Percentiles rank a stretch among this genome's conserved stretches.
phyloP scores from a whole-genome alignment of 2,329 filamentous ascomycete species.

The Sclerotinia subarctica region DNA sequence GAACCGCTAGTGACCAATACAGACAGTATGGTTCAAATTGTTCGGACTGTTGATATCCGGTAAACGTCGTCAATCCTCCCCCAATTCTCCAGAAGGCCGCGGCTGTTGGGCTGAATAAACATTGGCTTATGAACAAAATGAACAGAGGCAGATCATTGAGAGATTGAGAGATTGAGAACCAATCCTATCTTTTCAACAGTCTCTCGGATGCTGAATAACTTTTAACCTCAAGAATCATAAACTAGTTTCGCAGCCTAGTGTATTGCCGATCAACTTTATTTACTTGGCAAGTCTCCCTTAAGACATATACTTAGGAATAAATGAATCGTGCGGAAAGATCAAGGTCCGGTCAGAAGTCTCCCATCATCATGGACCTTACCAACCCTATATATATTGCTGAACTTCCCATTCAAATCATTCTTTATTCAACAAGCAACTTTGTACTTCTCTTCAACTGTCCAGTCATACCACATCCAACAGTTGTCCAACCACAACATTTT shows the following conservation, averaged over 20 bases:
- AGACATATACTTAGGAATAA: neutral
- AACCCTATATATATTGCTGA: neutral
- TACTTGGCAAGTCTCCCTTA: neutral
- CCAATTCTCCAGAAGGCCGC: neutral
- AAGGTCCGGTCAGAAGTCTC: neutral
- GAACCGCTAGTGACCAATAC: neutral
- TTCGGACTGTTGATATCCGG: neutral
- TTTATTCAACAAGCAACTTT: neutral
- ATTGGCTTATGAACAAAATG: neutral
- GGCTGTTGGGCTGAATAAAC: neutral
- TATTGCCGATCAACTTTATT: constrained; percentile 10
- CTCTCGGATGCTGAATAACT: neutral
- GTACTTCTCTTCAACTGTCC: neutral
- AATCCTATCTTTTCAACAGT: neutral
- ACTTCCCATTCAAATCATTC: neutral
- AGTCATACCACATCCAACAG: too few species aligned
- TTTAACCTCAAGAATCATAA: neutral
- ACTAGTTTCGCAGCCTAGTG: neutral
- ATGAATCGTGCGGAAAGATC: neutral
- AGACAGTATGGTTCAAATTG: neutral
- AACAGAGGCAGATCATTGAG: neutral
- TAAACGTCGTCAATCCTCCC: neutral
- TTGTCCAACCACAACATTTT: neutral
- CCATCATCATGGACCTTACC: neutral
- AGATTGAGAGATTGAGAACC: too few species aligned